A percentile compares a stretch with the other conserved stretches of the same genome.
Evolutionary conservation across 208 protist genomes (phyloP).

Genomic region (Balamuthia mandrillaris): DNA sequence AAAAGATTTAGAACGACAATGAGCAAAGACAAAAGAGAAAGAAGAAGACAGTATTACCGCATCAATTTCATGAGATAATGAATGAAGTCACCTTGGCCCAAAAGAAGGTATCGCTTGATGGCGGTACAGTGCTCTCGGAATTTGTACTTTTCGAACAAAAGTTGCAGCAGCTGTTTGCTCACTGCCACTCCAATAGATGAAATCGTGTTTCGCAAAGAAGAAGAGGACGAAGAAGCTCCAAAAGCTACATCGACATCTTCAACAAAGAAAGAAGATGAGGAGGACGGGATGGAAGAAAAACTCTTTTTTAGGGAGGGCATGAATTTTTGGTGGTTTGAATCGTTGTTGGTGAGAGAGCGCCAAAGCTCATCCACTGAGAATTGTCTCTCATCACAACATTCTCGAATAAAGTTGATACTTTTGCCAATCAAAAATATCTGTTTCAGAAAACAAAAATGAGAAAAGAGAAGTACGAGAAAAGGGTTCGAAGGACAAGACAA

Average conservation of each 20-base stretch:
- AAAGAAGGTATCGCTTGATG: conserved; percentile 71
- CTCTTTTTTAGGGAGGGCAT: background rate
- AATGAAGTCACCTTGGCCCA: conserved; percentile 81
- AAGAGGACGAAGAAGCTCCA: background rate
- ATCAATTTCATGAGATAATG: conserved; percentile 72
- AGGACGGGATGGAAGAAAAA: background rate
- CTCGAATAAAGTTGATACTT: conserved; percentile 74
- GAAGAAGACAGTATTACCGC: background rate
- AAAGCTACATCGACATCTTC: conserved; percentile 6
- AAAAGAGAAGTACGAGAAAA: background rate
- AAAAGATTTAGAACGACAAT: too few relatives aligned
- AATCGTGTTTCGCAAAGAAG: background rate
- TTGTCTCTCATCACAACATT: conserved; percentile 41
- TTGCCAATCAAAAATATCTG: conserved; percentile 71
- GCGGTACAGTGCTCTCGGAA: conserved; percentile 60
- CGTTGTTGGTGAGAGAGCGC: background rate
- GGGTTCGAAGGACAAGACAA: background rate
- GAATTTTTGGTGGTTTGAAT: background rate
- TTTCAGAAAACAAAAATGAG: background rate
- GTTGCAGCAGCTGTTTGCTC: conserved; percentile 43
- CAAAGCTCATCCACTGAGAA: background rate
- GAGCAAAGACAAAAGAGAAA: too few relatives aligned
- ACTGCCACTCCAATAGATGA: background rate
- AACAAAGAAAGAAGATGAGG: background rate
- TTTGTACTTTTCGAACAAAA: conserved; percentile 63